Base-by-base conservation (phyloP, 2,329 filamentous ascomycete genomes). In the Ascochyta rabiei region DNA sequence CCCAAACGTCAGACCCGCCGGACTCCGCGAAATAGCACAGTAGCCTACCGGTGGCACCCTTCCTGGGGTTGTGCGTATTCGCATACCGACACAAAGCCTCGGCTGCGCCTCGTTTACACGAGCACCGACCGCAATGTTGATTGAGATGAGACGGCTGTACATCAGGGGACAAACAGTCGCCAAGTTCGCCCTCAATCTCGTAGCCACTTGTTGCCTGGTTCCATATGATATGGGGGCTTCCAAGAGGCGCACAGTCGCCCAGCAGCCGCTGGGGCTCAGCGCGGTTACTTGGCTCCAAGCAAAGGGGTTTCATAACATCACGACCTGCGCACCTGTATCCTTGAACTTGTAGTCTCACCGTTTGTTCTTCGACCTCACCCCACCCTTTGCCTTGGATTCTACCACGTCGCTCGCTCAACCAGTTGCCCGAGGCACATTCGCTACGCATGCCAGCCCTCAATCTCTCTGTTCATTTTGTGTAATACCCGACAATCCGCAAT, bases 221-320 rank as follows among this genome's bases (percentile, higher is more conserved):
- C 45, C 12, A 35, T 43, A 42, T 39, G 31, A 38, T 42, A 24
- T 30, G 38, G 55, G 48, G 51, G 41, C 31, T 56, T 51, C 59
- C 59, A 62, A 62, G 59, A 58, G 48, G 56, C 47, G 59, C 57
- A 60, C 59, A 55, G 57, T 60, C 45, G 59, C 59, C 57, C 53
- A 62, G 59, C 41, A 44, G 41, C 44, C 54, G 57, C 59, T 60
- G 59, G 50, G 53, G 57, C 57, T 55, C 53, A 50, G 50, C 53
- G 59, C 59, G 51, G 56, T 56, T 48, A 58, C 59, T 62, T 62
- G 59, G 59, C 59, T 57, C 30, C 31, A 21, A 38, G 46, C 44
- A 50, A 60, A 62, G 54, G 54, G 57, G 59, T 60, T 60, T 56
- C 54, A 60, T 58, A 58, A 58, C 59, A 55, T 53, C 57, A 58